phyloP scores from a whole-genome alignment of 176 grass and related monocot genomes.

The Triticum monococcum region DNA sequence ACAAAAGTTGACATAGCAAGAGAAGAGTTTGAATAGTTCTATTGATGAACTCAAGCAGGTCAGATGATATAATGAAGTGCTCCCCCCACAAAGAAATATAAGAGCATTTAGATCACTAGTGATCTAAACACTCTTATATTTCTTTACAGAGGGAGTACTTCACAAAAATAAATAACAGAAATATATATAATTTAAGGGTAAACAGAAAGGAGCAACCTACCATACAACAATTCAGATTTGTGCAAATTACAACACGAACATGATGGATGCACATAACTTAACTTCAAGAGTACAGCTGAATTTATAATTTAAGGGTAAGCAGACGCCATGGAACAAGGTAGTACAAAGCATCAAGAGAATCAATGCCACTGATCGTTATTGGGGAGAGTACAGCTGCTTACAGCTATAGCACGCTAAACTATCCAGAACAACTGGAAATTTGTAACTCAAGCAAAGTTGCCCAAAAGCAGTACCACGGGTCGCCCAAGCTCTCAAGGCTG shows the following conservation, averaged over 20 bases:
- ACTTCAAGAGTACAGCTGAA: background rate
- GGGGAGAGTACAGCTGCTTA: background rate
- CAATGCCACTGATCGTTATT: background rate
- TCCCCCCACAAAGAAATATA: too few relatives aligned
- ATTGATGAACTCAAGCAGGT: background rate
- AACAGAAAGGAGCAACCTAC: background rate
- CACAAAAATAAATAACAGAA: background rate
- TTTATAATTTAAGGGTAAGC: background rate
- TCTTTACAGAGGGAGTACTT: too few relatives aligned
- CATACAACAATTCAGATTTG: background rate
- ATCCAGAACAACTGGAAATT: slow-evolving; percentile 11
- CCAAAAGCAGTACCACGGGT: slow-evolving; percentile 14
- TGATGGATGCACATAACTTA: background rate
- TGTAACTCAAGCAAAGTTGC: background rate
- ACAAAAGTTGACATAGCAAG: background rate
- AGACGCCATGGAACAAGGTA: background rate
- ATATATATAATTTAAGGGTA: background rate
- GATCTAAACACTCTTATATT: too few relatives aligned
- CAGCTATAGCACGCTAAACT: background rate
- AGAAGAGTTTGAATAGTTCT: background rate
- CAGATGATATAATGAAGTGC: background rate
- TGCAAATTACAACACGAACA: background rate
- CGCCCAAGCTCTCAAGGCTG: slow-evolving; percentile 37
- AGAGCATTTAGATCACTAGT: too few relatives aligned
- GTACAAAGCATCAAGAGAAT: background rate